These are phyloP conservation scores for Aulographum hederae DNA, from an alignment of 2,329 filamentous ascomycete species.

Conservation along the genomic window DNA sequence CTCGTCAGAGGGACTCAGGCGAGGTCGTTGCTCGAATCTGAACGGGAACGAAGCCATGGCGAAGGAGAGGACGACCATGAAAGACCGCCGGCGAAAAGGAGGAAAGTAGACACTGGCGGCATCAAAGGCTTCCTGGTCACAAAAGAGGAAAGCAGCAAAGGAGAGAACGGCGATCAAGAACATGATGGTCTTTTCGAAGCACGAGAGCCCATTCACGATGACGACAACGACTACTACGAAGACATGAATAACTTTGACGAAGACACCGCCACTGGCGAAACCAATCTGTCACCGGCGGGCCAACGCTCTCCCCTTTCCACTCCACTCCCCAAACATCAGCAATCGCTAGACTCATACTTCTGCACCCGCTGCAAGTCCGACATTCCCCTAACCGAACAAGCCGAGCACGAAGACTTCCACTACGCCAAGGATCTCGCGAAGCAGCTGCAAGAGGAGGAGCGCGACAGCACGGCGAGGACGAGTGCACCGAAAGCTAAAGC, in stretches of 20 bases:
- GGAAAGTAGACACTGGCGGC: constrained; percentile 14
- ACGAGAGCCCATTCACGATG: background rate
- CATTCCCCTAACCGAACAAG: constrained; percentile 39
- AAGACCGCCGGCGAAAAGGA: constrained; percentile 16
- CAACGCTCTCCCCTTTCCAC: background rate
- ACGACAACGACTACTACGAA: background rate
- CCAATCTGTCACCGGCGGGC: no score
- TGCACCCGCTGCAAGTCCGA: constrained; percentile 49
- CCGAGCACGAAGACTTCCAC: constrained; percentile 86
- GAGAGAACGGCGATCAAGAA: background rate
- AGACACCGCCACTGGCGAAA: no score
- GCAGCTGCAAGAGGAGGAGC: constrained; percentile 18
- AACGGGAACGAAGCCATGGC: background rate
- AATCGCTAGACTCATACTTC: constrained; percentile 18
- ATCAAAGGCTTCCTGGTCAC: constrained; percentile 4
- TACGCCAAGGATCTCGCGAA: constrained; percentile 73
- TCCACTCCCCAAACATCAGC: constrained; percentile 8
- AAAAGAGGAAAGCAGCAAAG: constrained; percentile 1
- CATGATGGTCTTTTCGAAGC: no score
- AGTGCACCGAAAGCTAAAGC: constrained; percentile 7
- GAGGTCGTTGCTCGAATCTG: constrained; percentile 20
- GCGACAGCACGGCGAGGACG: constrained; percentile 7
- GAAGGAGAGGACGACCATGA: constrained; percentile 8
- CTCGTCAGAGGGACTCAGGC: constrained; percentile 48
- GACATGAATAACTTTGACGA: no score